Evolutionary conservation across 441 rosid genomes (phyloP).

Genomic region (Arabidopsis hybrid): DNA sequence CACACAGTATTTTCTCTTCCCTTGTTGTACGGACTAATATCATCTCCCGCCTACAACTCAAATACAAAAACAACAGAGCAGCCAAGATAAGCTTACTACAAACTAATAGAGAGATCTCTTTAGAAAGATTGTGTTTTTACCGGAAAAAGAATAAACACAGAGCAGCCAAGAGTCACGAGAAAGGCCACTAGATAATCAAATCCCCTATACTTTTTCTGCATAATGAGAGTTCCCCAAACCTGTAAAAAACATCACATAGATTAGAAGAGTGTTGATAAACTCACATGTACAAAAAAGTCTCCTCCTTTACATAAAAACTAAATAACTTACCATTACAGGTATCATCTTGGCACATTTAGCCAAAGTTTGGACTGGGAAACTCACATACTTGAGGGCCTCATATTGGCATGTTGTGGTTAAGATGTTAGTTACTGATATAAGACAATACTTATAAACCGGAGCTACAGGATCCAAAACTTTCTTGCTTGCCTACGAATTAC

Average conservation of each 20-base stretch:
- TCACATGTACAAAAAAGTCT: background rate
- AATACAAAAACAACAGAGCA: constrained; percentile 11
- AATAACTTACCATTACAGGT: constrained; percentile 81
- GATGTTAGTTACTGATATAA: constrained; percentile 79
- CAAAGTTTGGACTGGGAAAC: constrained; percentile 90
- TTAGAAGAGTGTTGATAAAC: background rate
- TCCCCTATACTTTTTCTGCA: constrained; percentile 87
- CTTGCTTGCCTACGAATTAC: constrained; percentile 65
- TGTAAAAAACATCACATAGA: constrained; percentile 40
- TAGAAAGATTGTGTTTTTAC: constrained; percentile 44
- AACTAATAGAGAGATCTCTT: background rate
- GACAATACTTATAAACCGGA: constrained; percentile 85
- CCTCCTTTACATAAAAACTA: background rate
- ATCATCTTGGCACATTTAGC: constrained; percentile 96
- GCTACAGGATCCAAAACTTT: constrained; percentile 90
- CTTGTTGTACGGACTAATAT: constrained; percentile 78
- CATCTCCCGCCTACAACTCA: constrained; percentile 67
- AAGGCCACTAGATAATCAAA: constrained; percentile 81
- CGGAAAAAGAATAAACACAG: constrained; percentile 84
- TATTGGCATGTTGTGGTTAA: constrained; percentile 95
- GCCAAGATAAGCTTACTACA: background rate
- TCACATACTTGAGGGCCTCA: constrained; percentile 96
- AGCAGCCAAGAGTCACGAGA: constrained; percentile 83
- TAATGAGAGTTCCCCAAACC: constrained; percentile 90
- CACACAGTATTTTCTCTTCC: constrained; percentile 95